phyloP scores from a whole-genome alignment of 2,329 filamentous ascomycete genomes.

The Magnaporthiopsis incrustans region DNA sequence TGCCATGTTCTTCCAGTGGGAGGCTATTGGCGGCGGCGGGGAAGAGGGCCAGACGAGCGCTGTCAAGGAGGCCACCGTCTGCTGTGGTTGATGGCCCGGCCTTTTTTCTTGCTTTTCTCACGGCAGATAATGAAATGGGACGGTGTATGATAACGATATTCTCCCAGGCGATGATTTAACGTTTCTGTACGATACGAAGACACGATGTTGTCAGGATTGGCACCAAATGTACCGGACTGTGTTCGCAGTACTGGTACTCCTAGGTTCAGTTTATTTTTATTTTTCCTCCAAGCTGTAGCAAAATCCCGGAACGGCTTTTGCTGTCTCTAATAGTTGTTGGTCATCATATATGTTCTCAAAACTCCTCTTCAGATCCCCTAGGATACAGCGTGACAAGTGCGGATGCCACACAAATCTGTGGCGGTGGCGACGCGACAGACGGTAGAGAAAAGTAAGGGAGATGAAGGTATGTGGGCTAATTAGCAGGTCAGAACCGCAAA shows the following conservation, averaged over 20 bases:
- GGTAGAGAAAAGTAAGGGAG: not conserved
- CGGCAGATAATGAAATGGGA: not conserved
- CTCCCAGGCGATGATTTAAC: no score
- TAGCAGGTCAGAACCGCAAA: not conserved
- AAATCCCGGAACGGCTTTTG: no score
- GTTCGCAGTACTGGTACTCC: no score
- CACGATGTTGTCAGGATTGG: no score
- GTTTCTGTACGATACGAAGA: no score
- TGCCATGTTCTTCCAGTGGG: constrained; percentile 69
- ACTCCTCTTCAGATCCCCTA: no score
- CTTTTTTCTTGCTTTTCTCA: not conserved
- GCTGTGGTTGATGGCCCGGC: not conserved
- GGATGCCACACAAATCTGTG: not conserved
- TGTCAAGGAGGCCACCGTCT: constrained; percentile 5
- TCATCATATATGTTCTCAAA: no score
- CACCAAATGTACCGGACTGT: no score
- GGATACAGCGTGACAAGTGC: not conserved
- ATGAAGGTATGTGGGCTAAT: not conserved
- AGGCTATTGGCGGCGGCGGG: constrained; percentile 30
- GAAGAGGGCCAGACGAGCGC: constrained; percentile 16
- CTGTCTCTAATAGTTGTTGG: no score
- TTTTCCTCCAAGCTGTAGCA: no score
- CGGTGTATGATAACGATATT: not conserved
- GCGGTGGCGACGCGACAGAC: not conserved
- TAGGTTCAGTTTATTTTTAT: no score